Conservation (phyloP, 2,329 filamentous ascomycete genomes). For the Trichoderma sp. region DNA sequence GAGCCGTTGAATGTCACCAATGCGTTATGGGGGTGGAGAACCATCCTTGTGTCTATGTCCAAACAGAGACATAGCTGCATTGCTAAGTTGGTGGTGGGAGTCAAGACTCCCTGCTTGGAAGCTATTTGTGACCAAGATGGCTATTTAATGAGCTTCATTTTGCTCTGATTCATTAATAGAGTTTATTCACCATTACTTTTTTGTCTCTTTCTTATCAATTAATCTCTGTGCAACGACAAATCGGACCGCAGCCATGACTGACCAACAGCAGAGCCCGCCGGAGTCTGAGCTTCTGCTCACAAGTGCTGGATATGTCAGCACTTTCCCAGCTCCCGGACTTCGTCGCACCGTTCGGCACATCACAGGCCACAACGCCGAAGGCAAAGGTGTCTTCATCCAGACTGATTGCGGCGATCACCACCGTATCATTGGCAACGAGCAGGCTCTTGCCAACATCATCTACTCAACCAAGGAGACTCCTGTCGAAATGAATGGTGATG, state of each 20-base stretch:
- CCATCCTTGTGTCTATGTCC: background rate
- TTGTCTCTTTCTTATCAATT: background rate
- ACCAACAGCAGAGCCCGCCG: background rate
- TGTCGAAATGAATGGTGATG: conserved; percentile 27
- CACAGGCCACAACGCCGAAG: conserved; percentile 23
- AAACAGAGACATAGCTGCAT: background rate
- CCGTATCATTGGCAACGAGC: conserved; percentile 25
- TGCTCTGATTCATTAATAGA: background rate
- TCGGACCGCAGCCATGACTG: background rate
- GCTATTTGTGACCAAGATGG: background rate
- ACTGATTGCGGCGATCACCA: conserved; percentile 32
- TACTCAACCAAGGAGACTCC: conserved; percentile 30
- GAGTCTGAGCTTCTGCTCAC: background rate
- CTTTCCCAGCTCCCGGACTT: conserved; percentile 21
- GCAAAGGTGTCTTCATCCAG: conserved; percentile 28
- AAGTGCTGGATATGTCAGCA: conserved; percentile 14
- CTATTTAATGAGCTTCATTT: background rate
- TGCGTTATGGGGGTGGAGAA: background rate
- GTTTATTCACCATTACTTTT: too few relatives aligned
- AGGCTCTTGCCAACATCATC: conserved; percentile 31
- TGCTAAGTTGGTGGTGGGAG: background rate
- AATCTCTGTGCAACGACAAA: background rate
- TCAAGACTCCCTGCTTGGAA: background rate
- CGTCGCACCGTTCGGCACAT: conserved; percentile 22
- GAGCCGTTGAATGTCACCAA: background rate